Conservation (phyloP, 192 early-diverging fungal species). For the Entophlyctis luteolus region DNA sequence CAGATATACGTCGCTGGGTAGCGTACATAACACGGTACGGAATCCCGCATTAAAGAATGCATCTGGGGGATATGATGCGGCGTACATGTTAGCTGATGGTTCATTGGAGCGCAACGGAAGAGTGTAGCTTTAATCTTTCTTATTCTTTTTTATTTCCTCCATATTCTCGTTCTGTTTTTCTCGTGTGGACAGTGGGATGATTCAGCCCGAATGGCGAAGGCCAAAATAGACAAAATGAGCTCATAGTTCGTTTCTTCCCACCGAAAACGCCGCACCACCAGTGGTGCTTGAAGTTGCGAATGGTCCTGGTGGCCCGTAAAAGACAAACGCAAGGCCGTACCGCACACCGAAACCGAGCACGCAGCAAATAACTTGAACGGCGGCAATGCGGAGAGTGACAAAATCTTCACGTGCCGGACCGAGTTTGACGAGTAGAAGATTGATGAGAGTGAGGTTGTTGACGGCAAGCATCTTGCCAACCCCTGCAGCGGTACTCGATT, state of each 20-base stretch:
- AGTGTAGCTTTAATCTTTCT: conserved; percentile 19
- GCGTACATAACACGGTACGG: conserved; percentile 73
- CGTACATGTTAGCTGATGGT: conserved; percentile 59
- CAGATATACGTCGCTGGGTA: conserved; percentile 90
- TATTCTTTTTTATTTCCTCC: no score
- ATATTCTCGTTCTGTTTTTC: no score
- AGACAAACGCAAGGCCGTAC: conserved; percentile 71
- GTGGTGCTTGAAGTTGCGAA: no score
- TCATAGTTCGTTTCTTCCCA: no score
- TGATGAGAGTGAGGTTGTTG: conserved; percentile 92
- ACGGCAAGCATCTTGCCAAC: conserved; percentile 54
- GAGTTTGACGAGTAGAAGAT: conserved; percentile 75
- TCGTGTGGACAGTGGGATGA: no score
- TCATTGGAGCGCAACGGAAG: conserved; percentile 65
- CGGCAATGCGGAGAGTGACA: conserved; percentile 50
- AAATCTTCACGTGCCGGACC: conserved; percentile 69
- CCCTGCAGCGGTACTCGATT: conserved; percentile 33
- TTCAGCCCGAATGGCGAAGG: no score
- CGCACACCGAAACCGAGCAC: conserved; percentile 75
- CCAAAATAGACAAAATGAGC: no score
- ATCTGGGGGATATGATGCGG: conserved; percentile 55
- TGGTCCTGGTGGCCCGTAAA: no score
- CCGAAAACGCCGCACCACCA: no score
- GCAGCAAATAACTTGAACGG: conserved; percentile 66
- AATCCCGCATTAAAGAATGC: conserved; percentile 72